Conservation (phyloP, 169 alveolate species). For the Eimeria falciformis region DNA sequence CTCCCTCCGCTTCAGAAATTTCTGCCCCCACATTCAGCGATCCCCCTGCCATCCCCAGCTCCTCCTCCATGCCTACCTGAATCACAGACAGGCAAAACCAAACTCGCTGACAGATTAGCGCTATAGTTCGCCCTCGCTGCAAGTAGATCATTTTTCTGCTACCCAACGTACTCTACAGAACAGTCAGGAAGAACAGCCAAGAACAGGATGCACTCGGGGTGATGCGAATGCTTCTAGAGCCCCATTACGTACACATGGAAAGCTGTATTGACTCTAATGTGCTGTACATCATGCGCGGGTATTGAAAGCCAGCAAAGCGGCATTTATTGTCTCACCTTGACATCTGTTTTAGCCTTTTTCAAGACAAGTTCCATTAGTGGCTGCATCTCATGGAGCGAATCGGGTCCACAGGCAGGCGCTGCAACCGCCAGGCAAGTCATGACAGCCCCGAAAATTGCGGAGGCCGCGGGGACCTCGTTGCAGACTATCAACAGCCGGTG, state of each 20-base stretch:
- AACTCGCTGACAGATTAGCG: too few relatives aligned
- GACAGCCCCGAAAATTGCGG: constrained; percentile 32
- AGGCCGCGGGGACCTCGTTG: constrained; percentile 62
- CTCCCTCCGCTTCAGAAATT: constrained; percentile 70
- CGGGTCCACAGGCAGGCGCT: constrained; percentile 67
- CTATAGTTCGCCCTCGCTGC: too few relatives aligned
- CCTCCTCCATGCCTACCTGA: constrained; percentile 54
- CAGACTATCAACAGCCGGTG: constrained; percentile 49
- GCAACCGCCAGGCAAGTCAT: constrained; percentile 63
- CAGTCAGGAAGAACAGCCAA: too few relatives aligned
- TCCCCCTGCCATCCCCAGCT: constrained; percentile 52
- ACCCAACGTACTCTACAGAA: too few relatives aligned
- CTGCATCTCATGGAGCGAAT: constrained; percentile 54
- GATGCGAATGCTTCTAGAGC: too few relatives aligned
- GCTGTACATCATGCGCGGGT: too few relatives aligned
- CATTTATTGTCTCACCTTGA: constrained; percentile 39
- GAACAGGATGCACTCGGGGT: too few relatives aligned
- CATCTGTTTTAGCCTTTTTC: neutral
- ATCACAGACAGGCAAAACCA: neutral
- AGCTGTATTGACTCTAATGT: too few relatives aligned
- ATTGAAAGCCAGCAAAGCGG: too few relatives aligned
- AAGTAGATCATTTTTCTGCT: too few relatives aligned
- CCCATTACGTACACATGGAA: too few relatives aligned
- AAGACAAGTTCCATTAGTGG: constrained; percentile 53
- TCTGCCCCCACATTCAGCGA: constrained; percentile 73